Percentiles rank a stretch among this genome's conserved stretches.
Conservation (phyloP, 805 yeast species). For the Suhomyces prunicola region DNA sequence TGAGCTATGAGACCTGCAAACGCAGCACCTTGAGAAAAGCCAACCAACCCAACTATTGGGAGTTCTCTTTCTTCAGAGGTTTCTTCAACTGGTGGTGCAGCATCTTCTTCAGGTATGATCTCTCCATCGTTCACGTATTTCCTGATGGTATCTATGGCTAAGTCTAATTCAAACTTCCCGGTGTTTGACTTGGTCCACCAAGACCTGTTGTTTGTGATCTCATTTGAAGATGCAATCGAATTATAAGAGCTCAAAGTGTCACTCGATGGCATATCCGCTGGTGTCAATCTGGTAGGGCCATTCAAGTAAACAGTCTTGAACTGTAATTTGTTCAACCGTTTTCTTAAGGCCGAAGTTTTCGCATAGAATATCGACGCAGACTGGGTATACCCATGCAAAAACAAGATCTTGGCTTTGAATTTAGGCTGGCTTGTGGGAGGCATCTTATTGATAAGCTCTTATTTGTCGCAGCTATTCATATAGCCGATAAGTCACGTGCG, state of each 20-base stretch:
- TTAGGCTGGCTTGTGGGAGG: slow-evolving; percentile 5
- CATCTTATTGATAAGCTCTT: neutral
- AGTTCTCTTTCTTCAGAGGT: slow-evolving; percentile 16
- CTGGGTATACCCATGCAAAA: slow-evolving; percentile 90
- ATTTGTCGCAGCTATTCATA: neutral
- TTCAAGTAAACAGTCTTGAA: slow-evolving; percentile 73
- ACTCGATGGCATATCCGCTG: slow-evolving; percentile 73
- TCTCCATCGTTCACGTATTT: slow-evolving; percentile 59
- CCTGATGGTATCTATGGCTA: slow-evolving; percentile 47
- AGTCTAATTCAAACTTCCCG: slow-evolving; percentile 42
- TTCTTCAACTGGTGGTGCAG: slow-evolving; percentile 16
- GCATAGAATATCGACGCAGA: slow-evolving; percentile 79
- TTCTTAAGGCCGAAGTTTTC: slow-evolving; percentile 86
- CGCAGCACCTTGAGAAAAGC: slow-evolving; percentile 95
- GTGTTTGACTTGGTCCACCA: slow-evolving; percentile 70
- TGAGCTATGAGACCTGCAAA: slow-evolving; percentile 68
- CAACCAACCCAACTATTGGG: slow-evolving; percentile 85
- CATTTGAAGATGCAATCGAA: slow-evolving; percentile 29
- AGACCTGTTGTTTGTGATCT: slow-evolving; percentile 42
- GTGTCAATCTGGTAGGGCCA: slow-evolving; percentile 66
- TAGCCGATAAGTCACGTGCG: neutral
- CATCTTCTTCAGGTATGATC: slow-evolving; percentile 27
- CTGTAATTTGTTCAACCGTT: slow-evolving; percentile 61
- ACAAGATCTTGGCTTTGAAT: slow-evolving; percentile 56
- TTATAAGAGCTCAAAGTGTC: slow-evolving; percentile 51